These are phyloP conservation scores for Pythium myriotylum DNA, from an alignment of 352 stramenopile species.

Conservation along the genomic window DNA sequence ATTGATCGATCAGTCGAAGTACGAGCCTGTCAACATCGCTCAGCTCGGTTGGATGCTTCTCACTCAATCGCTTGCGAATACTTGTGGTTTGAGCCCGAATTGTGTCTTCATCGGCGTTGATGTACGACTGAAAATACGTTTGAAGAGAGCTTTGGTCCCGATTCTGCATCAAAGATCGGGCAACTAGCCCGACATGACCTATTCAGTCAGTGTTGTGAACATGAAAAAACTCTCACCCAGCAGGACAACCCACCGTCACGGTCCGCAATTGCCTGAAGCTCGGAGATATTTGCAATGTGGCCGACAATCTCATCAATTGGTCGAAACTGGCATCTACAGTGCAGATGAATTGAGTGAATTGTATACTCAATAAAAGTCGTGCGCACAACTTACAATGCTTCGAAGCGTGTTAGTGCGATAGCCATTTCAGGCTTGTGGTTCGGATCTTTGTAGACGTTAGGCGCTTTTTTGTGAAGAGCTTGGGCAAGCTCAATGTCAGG, in stretches of 20 bases:
- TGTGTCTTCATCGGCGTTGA: constrained; percentile 72
- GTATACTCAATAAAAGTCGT: neutral
- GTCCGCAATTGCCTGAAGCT: constrained; percentile 83
- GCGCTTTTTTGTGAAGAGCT: constrained; percentile 83
- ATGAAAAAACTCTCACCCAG: no score
- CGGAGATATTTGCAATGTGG: constrained; percentile 86
- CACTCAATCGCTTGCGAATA: constrained; percentile 81
- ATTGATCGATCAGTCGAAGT: constrained; percentile 93
- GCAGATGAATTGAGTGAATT: no score
- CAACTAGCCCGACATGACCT: constrained; percentile 22
- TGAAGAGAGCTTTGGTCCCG: constrained; percentile 53
- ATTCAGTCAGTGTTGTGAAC: no score
- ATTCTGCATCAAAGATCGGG: constrained; percentile 36
- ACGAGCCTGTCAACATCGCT: constrained; percentile 79
- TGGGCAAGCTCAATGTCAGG: constrained; percentile 83
- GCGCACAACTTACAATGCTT: constrained; percentile 80
- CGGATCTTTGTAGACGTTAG: constrained; percentile 95
- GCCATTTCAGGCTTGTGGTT: constrained; percentile 99
- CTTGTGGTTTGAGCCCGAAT: constrained; percentile 71
- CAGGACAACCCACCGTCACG: constrained; percentile 37
- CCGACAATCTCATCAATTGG: constrained; percentile 91
- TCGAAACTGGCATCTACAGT: constrained; percentile 93
- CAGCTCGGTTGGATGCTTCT: constrained; percentile 24
- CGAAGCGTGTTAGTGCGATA: constrained; percentile 97
- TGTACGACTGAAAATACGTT: constrained; percentile 77